These are phyloP conservation scores for Tephrocybe sp. DNA, from an alignment of 768 basidiomycete species.

Conservation along the genomic window DNA sequence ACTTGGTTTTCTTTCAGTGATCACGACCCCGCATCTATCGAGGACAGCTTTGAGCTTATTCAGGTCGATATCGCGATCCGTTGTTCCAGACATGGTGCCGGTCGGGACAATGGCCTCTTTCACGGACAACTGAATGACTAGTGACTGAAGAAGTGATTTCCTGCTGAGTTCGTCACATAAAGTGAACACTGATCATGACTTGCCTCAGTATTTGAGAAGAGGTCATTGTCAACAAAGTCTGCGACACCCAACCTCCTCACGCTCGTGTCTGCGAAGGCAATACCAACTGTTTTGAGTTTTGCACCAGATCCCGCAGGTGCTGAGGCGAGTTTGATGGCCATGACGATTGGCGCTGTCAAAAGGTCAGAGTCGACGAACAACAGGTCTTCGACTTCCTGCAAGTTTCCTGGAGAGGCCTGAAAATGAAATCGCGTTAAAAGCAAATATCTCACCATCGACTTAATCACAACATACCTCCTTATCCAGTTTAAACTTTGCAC, in stretches of 20 bases:
- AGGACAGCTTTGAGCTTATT: conserved; percentile 83
- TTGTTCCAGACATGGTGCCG: conserved; percentile 67
- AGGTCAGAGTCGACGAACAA: conserved; percentile 83
- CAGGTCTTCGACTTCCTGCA: conserved; percentile 74
- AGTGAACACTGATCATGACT: conserved; percentile 5
- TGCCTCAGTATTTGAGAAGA: conserved; percentile 95
- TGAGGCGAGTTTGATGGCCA: conserved; percentile 79
- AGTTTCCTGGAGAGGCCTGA: conserved; percentile 62
- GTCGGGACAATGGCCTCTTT: conserved; percentile 89
- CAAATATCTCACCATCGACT: neutral
- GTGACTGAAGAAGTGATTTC: conserved; percentile 54
- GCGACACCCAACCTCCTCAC: conserved; percentile 81
- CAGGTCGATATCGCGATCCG: conserved; percentile 84
- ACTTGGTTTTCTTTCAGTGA: conserved; percentile 91
- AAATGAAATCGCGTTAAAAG: neutral
- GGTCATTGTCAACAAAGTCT: conserved; percentile 92
- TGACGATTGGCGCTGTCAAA: conserved; percentile 79
- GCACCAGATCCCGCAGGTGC: conserved; percentile 48
- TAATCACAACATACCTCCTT: conserved; percentile 58
- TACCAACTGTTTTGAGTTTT: conserved; percentile 72
- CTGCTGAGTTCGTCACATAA: neutral
- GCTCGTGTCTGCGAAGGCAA: conserved; percentile 92
- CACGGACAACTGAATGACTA: conserved; percentile 94
- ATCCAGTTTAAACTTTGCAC: conserved; percentile 69
- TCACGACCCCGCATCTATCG: conserved; percentile 86